A percentile compares a stretch with the other conserved stretches of the same genome.
phyloP scores from a whole-genome alignment of 495 filamentous ascomycete species.

The Aspergillus baeticus region DNA sequence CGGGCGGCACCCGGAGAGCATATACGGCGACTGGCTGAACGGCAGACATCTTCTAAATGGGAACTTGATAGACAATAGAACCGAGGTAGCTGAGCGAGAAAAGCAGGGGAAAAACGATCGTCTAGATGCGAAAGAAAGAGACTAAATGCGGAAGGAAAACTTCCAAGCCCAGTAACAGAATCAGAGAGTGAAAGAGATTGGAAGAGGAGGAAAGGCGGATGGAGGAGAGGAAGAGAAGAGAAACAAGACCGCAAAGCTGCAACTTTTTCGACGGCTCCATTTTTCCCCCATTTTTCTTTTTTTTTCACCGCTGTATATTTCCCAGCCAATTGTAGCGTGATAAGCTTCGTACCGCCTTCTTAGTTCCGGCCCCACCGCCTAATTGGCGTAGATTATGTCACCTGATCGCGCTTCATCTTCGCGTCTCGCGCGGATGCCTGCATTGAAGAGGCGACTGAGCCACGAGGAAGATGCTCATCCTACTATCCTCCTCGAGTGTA shows the following conservation, averaged over 20 bases:
- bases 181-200: constrained; percentile 15
- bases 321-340: not conserved
- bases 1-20: constrained; percentile 81
- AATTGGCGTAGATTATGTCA: constrained; percentile 10
- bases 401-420: constrained; percentile 21
- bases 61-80: constrained; percentile 4
- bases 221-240: constrained; percentile 4
- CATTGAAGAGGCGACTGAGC: not conserved
- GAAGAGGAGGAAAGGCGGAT: constrained; percentile 12
- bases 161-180: not conserved
- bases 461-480: not conserved
- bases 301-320: constrained; percentile 14
- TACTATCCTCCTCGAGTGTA: not conserved
- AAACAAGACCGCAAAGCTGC: constrained; percentile 10
- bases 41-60: constrained; percentile 45
- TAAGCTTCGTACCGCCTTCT: constrained; percentile 20
- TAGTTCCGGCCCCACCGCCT: constrained; percentile 24
- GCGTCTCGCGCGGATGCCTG: not conserved
- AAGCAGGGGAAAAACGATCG: constrained; percentile 22
- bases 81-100: constrained; percentile 16
- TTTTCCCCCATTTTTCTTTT: constrained; percentile 24
- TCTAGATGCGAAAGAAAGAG: constrained; percentile 18
- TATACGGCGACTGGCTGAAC: constrained; percentile 80
- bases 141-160: not conserved
- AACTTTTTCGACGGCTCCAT: constrained; percentile 16